phyloP scores from a whole-genome alignment of 441 rosid species.

The Brassica balearica region DNA sequence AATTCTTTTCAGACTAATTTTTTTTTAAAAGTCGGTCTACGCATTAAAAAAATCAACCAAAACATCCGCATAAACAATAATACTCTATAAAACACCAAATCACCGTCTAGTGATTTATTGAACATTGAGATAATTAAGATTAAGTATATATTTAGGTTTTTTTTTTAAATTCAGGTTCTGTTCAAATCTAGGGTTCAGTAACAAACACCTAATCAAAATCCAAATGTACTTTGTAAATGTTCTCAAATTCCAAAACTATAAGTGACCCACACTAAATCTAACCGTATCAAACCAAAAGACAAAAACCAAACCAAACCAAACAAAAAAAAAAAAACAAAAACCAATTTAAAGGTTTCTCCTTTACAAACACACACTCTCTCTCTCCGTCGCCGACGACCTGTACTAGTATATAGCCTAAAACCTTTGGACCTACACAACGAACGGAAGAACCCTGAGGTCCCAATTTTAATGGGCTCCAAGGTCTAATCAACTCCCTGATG shows the following conservation, averaged over 20 bases:
- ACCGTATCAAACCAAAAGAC: conserved; percentile 6
- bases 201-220: neutral
- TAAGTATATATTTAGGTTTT: too few species aligned
- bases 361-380: neutral
- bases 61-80: too few species aligned
- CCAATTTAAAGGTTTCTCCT: conserved; percentile 20
- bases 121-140: too few species aligned
- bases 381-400: conserved; percentile 7
- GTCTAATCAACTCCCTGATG: conserved; percentile 31
- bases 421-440: neutral
- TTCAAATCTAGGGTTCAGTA: neutral
- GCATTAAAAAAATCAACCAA: too few species aligned
- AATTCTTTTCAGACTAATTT: too few species aligned
- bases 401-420: neutral
- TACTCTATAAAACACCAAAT: too few species aligned
- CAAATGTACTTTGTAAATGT: neutral
- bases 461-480: conserved; percentile 20
- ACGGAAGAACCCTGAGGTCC: neutral
- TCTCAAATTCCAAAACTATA: neutral
- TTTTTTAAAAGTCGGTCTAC: too few species aligned
- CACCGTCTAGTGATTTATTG: too few species aligned
- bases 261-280: neutral
- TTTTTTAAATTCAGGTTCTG: neutral
- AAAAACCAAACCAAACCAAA: neutral
- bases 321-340: neutral